Evolutionary conservation across 2,329 filamentous ascomycete species (phyloP), one percentile per base, ranked within the genome.

Genomic region (Cladophialophora carrionii): DNA sequence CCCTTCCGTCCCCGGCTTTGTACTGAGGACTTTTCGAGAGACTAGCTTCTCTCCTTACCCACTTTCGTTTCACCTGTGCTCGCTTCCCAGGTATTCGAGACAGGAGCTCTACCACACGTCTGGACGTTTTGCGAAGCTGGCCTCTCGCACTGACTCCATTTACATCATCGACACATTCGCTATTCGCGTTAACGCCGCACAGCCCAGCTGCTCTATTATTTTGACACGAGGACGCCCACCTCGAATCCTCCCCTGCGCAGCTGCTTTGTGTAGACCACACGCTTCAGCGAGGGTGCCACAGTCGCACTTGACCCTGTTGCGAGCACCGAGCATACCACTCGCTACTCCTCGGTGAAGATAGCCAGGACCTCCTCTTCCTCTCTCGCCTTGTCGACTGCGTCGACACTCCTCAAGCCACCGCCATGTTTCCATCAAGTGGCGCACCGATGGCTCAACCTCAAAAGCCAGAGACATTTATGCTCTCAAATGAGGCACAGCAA

Each of bases 401-500:
- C 66, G 57, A 63, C 57, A 63, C 54, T 72, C 49, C 52, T 51
- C 41, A 8, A 65, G 2, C 37, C 37, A 17, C 61, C 65, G 61
- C 73, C 64, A 93, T 94, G 90, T 94, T 92, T 81, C 85, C 89
- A 72, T 89, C 92, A 81, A 90, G 92, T 72, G 78, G 83, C 82
- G 86, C 90, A 75, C 85, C 88, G 72, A 96, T 97, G 91, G 90
- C 91, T 73, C 89, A 91, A 75, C 90, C 90, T 69, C 92, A 97
- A 82, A 97, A 96, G 80, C 95, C 95, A 72, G 95, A 99, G 84
- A 98, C 95, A 48, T 99, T 99, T 77, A 94, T 99, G 89, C 85
- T 99, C 78, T 96, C 94, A 78, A 93, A 90, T 75, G 94, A 98
- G 82, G 94, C 95, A 67, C 94, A 98, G 81, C 92, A 97, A 81